Evolutionary conservation across 306 rosid species (phyloP).

Genomic region (Prunus campanulata): DNA sequence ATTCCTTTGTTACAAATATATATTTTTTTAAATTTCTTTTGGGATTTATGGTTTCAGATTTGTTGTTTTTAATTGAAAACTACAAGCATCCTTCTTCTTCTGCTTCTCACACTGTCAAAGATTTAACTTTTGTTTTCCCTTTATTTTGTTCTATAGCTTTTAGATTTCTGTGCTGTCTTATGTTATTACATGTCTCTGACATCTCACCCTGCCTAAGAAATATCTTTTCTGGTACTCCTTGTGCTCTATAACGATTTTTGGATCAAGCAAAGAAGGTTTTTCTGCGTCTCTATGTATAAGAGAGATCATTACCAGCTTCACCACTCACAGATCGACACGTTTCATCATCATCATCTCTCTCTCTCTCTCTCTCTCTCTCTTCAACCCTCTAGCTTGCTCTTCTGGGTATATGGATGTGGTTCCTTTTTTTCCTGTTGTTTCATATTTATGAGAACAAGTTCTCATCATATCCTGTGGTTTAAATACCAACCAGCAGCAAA

Average conservation of each 20-base stretch:
- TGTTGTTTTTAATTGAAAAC: not conserved
- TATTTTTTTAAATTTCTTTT: not conserved
- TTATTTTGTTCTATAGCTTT: not conserved
- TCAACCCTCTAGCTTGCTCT: not conserved
- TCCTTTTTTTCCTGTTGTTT: not conserved
- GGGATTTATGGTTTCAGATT: not conserved
- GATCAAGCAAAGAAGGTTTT: not conserved
- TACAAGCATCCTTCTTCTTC: too few species aligned
- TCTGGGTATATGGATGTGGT: conserved; percentile 33
- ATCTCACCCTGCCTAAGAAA: not conserved
- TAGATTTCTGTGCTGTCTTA: not conserved
- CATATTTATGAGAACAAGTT: conserved; percentile 19
- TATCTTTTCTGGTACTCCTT: not conserved
- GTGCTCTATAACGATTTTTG: conserved; percentile 15
- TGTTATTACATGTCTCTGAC: conserved; percentile 2
- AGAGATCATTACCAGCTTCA: not conserved
- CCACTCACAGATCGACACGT: conserved; percentile 40
- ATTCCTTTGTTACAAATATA: not conserved
- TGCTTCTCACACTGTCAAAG: not conserved
- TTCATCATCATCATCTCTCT: conserved; percentile 11
- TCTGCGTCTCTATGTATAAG: not conserved
- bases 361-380: conserved; percentile 9
- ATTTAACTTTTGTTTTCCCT: not conserved
- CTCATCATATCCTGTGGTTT: not conserved
- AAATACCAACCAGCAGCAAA: conserved; percentile 6